phyloP scores from a whole-genome alignment of 352 stramenopile species.

The Globisporangium camurandrum region DNA sequence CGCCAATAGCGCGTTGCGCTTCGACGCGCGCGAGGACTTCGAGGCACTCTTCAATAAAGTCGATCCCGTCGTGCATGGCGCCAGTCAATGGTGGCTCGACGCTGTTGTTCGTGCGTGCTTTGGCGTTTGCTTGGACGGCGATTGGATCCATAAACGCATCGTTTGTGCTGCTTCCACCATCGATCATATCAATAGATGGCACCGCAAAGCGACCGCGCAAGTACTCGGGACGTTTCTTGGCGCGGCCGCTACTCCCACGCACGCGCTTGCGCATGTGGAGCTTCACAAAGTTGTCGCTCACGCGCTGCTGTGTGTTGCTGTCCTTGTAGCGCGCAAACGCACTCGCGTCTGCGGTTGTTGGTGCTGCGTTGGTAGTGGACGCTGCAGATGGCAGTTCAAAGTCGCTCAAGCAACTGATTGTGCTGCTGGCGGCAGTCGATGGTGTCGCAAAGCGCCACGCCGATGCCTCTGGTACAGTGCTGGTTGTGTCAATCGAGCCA shows the following conservation, averaged over 20 bases:
- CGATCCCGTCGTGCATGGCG: slow-evolving; percentile 46
- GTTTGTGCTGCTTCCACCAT: not conserved
- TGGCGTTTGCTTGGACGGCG: slow-evolving; percentile 2
- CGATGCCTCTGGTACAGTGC: too few species aligned
- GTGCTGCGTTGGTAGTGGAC: not conserved
- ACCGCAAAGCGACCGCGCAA: slow-evolving; percentile 27
- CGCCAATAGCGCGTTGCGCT: slow-evolving; percentile 8
- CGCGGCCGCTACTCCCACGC: slow-evolving; percentile 55
- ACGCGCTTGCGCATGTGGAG: slow-evolving; percentile 76
- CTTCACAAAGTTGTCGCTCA: slow-evolving; percentile 77
- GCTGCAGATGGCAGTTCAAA: slow-evolving; percentile 19
- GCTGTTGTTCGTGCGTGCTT: slow-evolving; percentile 15
- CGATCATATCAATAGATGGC: not conserved
- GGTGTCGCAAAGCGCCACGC: slow-evolving; percentile 30
- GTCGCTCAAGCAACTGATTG: too few species aligned
- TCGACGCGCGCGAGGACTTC: slow-evolving; percentile 41
- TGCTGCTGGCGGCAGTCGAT: slow-evolving; percentile 12
- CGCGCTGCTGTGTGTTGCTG: slow-evolving; percentile 30
- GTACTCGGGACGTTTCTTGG: slow-evolving; percentile 64
- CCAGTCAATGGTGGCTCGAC: slow-evolving; percentile 11
- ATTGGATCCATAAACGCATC: slow-evolving; percentile 15
- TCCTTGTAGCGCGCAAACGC: slow-evolving; percentile 58
- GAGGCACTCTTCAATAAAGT: slow-evolving; percentile 79
- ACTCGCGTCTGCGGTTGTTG: slow-evolving; percentile 4
- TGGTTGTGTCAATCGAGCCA: not conserved